Evolutionary conservation across 1,284 basidiomycete genomes (phyloP), one percentile per base, ranked within the genome.

Genomic region (Veloboletus limbatus): DNA sequence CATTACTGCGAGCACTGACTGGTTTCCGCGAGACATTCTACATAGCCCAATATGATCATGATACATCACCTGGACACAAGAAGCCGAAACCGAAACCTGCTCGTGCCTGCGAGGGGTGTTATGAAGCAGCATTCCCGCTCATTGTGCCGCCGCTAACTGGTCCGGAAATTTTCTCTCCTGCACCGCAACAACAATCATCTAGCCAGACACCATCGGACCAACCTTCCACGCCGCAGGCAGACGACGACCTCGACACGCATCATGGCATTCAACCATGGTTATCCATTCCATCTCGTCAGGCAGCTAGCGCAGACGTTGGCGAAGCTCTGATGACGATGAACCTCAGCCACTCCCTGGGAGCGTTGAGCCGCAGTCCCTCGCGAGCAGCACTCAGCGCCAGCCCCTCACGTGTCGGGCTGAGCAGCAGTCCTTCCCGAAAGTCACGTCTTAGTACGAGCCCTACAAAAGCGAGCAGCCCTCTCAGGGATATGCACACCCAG

Each of bases 31-130:
- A 91, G 89, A 89, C 84, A 1, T 92, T 92, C 67, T 87, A 83
- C 63, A 83, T 92, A 45, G 62, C 81, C 2, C 83, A 86, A 53
- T 65, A 77, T 1, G 72, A 67, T 31, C 16, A 20, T 10, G 57
- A 70, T 2, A 74, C 32, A 20, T 51, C 47, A 7, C 21, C 49
- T 10, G 13, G 22, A 20, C 33, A 11, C 48, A 80, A 77, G 74
- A 76, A 69, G 75, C 51, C 77, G 51, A 73, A 73, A 10, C 73
- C 69, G 51, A 86, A 86, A 61, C 73, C 86, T 26, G 87, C 88
- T 0, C 77, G 92, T 7, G 85, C 92, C 3, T 95, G 92, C 63
- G 84, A 90, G 51, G 77, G 82, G 3, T 95, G 92, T 67, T 95
- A 88, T 60, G 87, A 92, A 54, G 80, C 85, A 11, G 85, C 92